Evolutionary conservation across 768 basidiomycete species (phyloP).

Genomic region (Hygrocybe coccinea): DNA sequence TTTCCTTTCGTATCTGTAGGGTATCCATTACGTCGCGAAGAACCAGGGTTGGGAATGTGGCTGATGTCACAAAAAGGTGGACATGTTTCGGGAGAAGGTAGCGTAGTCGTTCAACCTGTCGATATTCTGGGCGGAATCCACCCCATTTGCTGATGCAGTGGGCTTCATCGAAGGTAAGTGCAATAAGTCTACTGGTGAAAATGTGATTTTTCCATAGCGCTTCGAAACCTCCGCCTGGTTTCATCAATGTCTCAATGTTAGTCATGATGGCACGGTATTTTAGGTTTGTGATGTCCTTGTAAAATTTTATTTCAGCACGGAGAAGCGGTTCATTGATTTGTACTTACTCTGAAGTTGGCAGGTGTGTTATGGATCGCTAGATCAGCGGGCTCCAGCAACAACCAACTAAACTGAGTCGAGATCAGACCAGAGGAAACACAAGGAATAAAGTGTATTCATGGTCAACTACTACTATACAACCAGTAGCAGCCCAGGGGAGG

Average conservation of each 20-base stretch:
- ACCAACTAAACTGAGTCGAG: too few species aligned
- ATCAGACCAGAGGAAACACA: too few species aligned
- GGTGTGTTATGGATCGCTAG: too few species aligned
- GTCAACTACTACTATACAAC: too few species aligned
- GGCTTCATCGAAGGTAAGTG: slow-evolving; percentile 31
- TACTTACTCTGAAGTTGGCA: slow-evolving; percentile 17
- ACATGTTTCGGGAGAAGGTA: slow-evolving; percentile 1
- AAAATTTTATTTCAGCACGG: not conserved
- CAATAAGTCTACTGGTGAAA: slow-evolving; percentile 24
- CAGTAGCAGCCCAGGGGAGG: too few species aligned
- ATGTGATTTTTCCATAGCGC: slow-evolving; percentile 13
- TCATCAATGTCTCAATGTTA: slow-evolving; percentile 23
- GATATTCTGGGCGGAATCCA: slow-evolving; percentile 29
- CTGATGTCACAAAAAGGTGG: not conserved
- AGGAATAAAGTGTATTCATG: too few species aligned
- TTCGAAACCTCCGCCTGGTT: slow-evolving; percentile 4
- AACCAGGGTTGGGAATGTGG: not conserved
- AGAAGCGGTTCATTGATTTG: not conserved
- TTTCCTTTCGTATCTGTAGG: not conserved
- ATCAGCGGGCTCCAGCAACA: too few species aligned
- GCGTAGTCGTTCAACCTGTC: slow-evolving; percentile 14
- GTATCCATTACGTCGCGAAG: not conserved
- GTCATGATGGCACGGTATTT: slow-evolving; percentile 19
- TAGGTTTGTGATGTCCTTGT: slow-evolving; percentile 18
- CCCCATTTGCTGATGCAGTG: slow-evolving; percentile 36